A percentile compares a stretch with the other conserved stretches of the same genome.
These are phyloP conservation scores for Durio zibethinus DNA, from an alignment of 345 rosid genomes.

Conservation along the genomic window DNA sequence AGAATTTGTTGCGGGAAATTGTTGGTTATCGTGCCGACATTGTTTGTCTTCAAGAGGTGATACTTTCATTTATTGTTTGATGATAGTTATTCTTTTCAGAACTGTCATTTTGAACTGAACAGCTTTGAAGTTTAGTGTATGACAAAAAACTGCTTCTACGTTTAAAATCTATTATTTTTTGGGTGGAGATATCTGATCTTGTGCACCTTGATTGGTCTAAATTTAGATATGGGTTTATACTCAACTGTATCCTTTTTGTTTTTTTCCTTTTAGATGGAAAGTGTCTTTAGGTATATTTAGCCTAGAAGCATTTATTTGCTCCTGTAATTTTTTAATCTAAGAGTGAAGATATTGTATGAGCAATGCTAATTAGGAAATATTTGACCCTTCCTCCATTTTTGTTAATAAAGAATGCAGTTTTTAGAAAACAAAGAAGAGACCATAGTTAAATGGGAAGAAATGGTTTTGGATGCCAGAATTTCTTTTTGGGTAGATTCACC, in stretches of 20 bases:
- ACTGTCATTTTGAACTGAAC: not conserved
- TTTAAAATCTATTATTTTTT: not conserved
- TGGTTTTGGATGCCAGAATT: not conserved
- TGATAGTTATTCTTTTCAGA: not conserved
- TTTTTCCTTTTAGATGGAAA: not conserved
- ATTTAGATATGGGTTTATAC: not conserved
- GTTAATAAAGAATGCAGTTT: not conserved
- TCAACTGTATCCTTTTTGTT: too few species aligned
- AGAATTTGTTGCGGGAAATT: conserved; percentile 84
- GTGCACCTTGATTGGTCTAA: not conserved
- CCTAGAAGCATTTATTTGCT: not conserved
- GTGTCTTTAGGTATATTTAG: too few species aligned
- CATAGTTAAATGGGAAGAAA: not conserved
- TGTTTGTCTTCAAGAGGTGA: conserved; percentile 95
- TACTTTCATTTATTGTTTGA: not conserved
- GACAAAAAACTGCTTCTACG: not conserved
- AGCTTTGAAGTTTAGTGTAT: not conserved
- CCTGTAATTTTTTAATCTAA: not conserved
- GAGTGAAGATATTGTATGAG: not conserved
- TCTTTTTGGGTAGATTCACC: not conserved
- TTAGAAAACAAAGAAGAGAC: not conserved
- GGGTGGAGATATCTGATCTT: not conserved
- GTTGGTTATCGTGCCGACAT: conserved; percentile 92
- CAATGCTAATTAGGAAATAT: not conserved
- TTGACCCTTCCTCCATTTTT: not conserved